Conservation (phyloP, 441 rosid species). For the Corymbia citriodora region DNA sequence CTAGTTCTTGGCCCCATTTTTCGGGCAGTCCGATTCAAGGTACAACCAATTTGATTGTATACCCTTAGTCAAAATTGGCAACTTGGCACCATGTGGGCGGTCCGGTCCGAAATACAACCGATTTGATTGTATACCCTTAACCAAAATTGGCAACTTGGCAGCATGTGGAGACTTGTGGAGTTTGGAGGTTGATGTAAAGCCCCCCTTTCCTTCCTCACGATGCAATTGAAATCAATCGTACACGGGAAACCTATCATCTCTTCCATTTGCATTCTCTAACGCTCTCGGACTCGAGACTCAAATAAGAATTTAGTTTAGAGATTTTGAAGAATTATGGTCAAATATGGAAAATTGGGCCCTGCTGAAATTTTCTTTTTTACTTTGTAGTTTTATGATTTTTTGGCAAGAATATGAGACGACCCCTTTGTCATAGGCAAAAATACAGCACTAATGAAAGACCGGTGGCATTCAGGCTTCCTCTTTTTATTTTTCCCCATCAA, state of each 20-base stretch:
- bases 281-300: background rate
- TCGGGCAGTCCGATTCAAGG: no score
- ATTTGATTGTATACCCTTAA: no score
- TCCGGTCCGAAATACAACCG: no score
- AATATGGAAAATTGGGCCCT: background rate
- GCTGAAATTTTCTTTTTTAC: background rate
- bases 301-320: background rate
- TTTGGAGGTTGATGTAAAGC: background rate
- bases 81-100: no score
- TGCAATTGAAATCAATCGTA: background rate
- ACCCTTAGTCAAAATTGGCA: no score
- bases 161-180: background rate
- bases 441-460: background rate
- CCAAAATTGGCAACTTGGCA: background rate
- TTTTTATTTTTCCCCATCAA: no score
- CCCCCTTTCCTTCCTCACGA: background rate
- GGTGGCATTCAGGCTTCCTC: no score
- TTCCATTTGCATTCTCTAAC: background rate
- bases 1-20: no score
- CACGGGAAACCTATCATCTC: background rate
- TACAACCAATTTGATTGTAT: no score
- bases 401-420: background rate
- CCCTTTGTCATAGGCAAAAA: background rate
- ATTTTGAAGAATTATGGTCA: background rate
- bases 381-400: background rate